Base-by-base conservation (phyloP, 495 filamentous ascomycete genomes). In the Tuber calosporum region DNA sequence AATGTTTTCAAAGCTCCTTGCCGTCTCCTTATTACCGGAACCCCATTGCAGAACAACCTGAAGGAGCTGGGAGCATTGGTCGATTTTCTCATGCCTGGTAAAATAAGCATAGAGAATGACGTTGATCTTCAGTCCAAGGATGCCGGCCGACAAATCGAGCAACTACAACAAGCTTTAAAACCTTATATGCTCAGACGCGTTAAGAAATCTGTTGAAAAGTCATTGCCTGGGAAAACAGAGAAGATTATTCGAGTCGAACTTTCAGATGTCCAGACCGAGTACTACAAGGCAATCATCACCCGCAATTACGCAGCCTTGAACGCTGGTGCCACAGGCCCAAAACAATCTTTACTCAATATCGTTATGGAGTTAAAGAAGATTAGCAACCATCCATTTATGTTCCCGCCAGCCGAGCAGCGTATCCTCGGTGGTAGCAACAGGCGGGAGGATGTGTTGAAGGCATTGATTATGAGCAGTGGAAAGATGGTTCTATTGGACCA, bases 341-440 rank as follows among this genome's bases (percentile, higher is more conserved):
- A 97, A 82, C 93, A 95, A 75, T 97, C 93, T 1, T 84, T 98
- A n/a, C 83, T 98, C 71, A 99, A 99, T 83, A 96, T 99, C 81
- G 97, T 97, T 87, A 99, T 99, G 94, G 96, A 99, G 82, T 82
- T 99, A 79, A 98, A 98, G 85, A 99, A 99, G 83, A 93, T 93
- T 76, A 97, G 93, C 86, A 98, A 98, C 75, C 95, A 99, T 80
- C 93, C 95, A 7, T 97, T 96, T 84, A 96, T 98, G 90, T 97
- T 99, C 77, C 90, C 91, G 4, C 92, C 91, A 72, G 95, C 93
- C 36, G 95, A 98, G 82, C 92, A 94, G 42, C 91, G 90, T 58
- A 91, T 97, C 68, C 83, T 97, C 45, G 89, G 87, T 72, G 91
- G 90, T 15, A 91, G 89, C 80, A 86, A 86, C 38, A 88, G 91